phyloP scores from a whole-genome alignment of 495 filamentous ascomycete species.

The Hypoxylon lienhwacheense region DNA sequence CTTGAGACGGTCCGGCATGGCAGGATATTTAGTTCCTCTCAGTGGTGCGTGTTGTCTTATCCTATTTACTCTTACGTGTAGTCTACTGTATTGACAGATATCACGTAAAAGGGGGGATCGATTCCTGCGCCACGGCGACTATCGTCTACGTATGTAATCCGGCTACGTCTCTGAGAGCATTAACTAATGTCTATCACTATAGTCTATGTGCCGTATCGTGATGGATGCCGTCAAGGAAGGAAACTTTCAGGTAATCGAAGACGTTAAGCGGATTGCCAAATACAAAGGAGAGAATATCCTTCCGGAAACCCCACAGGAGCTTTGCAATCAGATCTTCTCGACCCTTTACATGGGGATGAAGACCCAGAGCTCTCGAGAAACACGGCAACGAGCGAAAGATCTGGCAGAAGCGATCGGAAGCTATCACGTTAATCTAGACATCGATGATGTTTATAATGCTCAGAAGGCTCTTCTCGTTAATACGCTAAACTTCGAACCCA shows the following conservation, averaged over 20 bases:
- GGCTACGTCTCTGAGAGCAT: neutral
- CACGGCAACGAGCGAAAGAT: constrained; percentile 67
- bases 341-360: constrained; percentile 83
- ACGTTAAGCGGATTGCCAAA: constrained; percentile 64
- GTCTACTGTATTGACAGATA: constrained; percentile 44
- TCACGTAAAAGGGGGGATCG: constrained; percentile 71
- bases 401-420: constrained; percentile 69
- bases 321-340: constrained; percentile 67
- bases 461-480: constrained; percentile 40
- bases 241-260: constrained; percentile 65
- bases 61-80: neutral
- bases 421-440: constrained; percentile 76
- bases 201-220: constrained; percentile 77
- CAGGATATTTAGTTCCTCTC: constrained; percentile 62
- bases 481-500: constrained; percentile 46
- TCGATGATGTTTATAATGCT: constrained; percentile 62
- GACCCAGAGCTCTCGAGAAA: constrained; percentile 69
- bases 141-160: constrained; percentile 11
- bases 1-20: constrained; percentile 63
- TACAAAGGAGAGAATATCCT: constrained; percentile 55
- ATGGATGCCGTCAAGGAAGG: constrained; percentile 64
- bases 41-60: constrained; percentile 11
- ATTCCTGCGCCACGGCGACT: constrained; percentile 57
- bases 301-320: constrained; percentile 62
- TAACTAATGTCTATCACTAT: constrained; percentile 41